Evolutionary conservation across 2,329 filamentous ascomycete species (phyloP), one percentile per base, ranked within the genome.

Genomic region (Fusarium neocosmosporiellum): DNA sequence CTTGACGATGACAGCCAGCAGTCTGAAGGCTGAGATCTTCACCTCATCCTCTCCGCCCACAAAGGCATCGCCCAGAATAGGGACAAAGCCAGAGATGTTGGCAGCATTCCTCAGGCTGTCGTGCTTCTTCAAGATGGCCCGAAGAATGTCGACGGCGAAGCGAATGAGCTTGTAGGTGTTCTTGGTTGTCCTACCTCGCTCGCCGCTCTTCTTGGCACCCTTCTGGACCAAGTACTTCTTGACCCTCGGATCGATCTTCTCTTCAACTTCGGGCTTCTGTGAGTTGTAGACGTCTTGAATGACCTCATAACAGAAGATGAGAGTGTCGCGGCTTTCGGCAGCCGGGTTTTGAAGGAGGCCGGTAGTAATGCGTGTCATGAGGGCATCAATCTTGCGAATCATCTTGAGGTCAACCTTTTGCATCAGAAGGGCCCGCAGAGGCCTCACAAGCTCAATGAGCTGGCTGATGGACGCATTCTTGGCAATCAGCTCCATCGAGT

Each of bases 231-330:
- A 86, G 77, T 96, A 98, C 64, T 92, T 91, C 78, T 88, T 91
- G 53, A 91, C 86, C 70, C 87, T 88, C 18, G 89, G 88, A 75
- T 93, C 89, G 9, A 90, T 83, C 75, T 88, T 89, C n/a, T 83
- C 81, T 71, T 87, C 85, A 22, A 81, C 84, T 78, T 84, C 80
- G 9, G 84, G 86, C 75, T 86, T 88, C 62, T 88, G 86, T 66
- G 88, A 89, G 67, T 89, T 89, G 81, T 98, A 97, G 1, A 94
- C 93, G 71, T 95, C 92, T 78, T 97, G 93, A 43, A 98, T 93
- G 54, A 98, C 89, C 81, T 98, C 94, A 80, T 98, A 98, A 80
- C 95, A 98, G 81, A 99, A 98, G 0, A 98, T 85, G n/a, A 99
- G 85, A 43, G 96, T 91, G 73, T 98, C 94, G 57, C 92, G 91